Conservation (phyloP, 2,329 filamentous ascomycete genomes). For the Pseudogymnoascus sp. region DNA sequence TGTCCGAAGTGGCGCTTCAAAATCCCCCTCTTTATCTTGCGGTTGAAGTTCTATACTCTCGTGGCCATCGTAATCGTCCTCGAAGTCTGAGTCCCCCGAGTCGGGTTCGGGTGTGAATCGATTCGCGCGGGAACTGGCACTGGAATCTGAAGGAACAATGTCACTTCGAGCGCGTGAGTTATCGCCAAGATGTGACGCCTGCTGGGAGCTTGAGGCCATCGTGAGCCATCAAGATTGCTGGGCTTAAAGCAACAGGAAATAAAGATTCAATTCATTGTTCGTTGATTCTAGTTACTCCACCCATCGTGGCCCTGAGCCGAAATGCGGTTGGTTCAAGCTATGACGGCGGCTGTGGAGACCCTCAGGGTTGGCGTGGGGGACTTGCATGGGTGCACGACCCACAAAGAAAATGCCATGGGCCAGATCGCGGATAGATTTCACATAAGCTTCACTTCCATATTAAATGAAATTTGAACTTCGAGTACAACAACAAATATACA, state of each 20-base stretch:
- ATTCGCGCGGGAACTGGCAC: conserved; percentile 15
- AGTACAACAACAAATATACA: not conserved
- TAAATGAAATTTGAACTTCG: not conserved
- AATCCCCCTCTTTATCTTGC: not conserved
- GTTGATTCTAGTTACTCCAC: not conserved
- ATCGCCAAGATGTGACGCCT: not conserved
- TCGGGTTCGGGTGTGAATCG: conserved; percentile 24
- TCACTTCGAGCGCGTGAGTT: not conserved
- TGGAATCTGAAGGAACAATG: conserved; percentile 5
- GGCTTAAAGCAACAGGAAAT: not conserved
- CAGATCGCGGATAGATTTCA: not conserved
- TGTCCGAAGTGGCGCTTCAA: not conserved
- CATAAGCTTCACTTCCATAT: not conserved
- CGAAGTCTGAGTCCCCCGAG: conserved; percentile 22
- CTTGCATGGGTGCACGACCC: conserved; percentile 1
- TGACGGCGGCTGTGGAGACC: not conserved
- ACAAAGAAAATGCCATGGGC: not conserved
- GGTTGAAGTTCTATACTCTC: conserved; percentile 3
- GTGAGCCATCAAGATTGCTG: not conserved
- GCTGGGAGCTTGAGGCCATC: not conserved
- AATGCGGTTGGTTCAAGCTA: conserved; percentile 4
- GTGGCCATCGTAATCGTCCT: conserved; percentile 12
- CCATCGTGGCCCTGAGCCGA: not conserved
- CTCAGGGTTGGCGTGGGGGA: conserved; percentile 2
- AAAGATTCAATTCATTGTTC: not conserved